Percentiles rank a stretch among this genome's conserved stretches.
These are phyloP conservation scores for Petrea volubilis DNA, from an alignment of 257 asterid genomes.

Conservation along the genomic window DNA sequence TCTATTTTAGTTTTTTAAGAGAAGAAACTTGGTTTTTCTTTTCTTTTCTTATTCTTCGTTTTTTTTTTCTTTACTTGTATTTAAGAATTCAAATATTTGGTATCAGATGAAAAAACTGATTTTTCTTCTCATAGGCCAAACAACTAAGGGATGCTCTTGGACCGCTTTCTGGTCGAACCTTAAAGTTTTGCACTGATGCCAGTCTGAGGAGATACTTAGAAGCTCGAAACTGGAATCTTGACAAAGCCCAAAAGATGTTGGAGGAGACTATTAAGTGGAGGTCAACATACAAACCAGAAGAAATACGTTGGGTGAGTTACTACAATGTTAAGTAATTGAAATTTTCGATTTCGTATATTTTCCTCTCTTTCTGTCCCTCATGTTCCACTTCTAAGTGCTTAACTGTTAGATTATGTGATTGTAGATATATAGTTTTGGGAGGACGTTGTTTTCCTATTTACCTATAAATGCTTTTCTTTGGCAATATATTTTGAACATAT, in stretches of 20 bases:
- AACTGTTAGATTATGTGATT: background rate
- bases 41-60: no score
- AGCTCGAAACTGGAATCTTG: conserved; percentile 82
- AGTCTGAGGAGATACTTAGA: conserved; percentile 72
- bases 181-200: conserved; percentile 59
- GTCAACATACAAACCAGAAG: conserved; percentile 73
- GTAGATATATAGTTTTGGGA: background rate
- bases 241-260: conserved; percentile 76
- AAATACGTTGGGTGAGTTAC: conserved; percentile 79
- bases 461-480: no score
- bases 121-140: conserved; percentile 43
- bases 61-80: no score
- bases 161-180: conserved; percentile 61
- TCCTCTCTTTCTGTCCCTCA: no score
- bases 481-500: background rate
- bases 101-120: conserved; percentile 1
- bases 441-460: background rate
- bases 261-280: conserved; percentile 81
- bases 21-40: background rate
- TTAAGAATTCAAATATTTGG: no score
- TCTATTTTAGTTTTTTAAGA: background rate
- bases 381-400: background rate
- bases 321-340: background rate
- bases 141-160: conserved; percentile 62
- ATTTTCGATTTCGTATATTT: background rate